A percentile compares a stretch with the other conserved stretches of the same genome.
These are phyloP conservation scores for Metschnikowia colocasiae DNA, from an alignment of 805 yeast genomes.

Conservation along the genomic window DNA sequence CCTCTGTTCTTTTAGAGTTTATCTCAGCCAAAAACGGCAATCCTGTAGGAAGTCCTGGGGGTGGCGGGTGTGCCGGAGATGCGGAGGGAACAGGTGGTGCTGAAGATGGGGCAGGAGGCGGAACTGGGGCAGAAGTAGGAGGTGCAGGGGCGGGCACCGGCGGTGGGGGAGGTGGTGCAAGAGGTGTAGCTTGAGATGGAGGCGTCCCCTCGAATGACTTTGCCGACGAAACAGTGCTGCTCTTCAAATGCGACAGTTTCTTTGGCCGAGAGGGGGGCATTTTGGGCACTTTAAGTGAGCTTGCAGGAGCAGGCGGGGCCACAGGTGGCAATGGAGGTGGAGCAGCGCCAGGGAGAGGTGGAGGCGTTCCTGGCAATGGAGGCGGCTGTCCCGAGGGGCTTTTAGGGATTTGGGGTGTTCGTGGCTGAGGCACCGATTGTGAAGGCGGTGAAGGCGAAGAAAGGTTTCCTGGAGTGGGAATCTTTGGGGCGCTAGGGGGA, in stretches of 20 bases:
- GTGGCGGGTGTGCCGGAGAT: conserved; percentile 1
- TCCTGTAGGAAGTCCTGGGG: conserved; percentile 10
- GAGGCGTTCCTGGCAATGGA: conserved; percentile 13
- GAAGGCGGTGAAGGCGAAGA: conserved; percentile 4
- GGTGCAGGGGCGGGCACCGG: neutral
- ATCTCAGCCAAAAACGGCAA: conserved; percentile 19
- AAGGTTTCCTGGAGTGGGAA: conserved; percentile 23
- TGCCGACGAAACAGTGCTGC: conserved; percentile 21
- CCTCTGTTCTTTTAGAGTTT: conserved; percentile 13
- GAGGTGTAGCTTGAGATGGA: neutral
- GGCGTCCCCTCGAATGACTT: conserved; percentile 13
- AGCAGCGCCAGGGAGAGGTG: conserved; percentile 22
- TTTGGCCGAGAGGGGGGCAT: conserved; percentile 41
- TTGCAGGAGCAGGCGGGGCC: conserved; percentile 12
- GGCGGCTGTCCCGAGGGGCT: conserved; percentile 9
- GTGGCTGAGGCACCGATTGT: conserved; percentile 12
- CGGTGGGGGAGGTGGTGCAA: neutral
- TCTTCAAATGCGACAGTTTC: conserved; percentile 34
- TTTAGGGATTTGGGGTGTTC: conserved; percentile 14
- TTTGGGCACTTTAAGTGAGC: conserved; percentile 24
- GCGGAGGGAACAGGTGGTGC: conserved; percentile 15
- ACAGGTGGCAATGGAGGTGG: conserved; percentile 22
- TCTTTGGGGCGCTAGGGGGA: conserved; percentile 37
- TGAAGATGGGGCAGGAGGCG: conserved; percentile 15
- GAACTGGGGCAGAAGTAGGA: neutral